These are phyloP conservation scores for Taphrina communis DNA, from an alignment of 1,139 yeast species.

Conservation along the genomic window DNA sequence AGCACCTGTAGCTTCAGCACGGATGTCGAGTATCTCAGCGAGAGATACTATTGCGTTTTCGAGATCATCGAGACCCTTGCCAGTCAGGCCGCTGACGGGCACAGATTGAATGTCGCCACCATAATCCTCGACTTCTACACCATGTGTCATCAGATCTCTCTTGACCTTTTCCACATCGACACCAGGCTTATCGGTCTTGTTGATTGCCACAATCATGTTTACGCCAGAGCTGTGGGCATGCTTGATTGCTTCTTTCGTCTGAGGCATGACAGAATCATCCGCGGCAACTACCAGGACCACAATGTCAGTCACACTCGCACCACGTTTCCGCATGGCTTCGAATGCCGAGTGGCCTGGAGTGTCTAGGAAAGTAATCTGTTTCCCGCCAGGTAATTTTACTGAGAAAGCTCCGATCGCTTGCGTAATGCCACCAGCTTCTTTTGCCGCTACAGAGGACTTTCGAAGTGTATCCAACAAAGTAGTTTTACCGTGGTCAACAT, in stretches of 20 bases:
- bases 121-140: conserved; percentile 83
- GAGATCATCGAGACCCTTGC: conserved; percentile 80
- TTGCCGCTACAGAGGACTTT: conserved; percentile 78
- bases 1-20: conserved; percentile 60
- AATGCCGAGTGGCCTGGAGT: conserved; percentile 99
- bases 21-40: conserved; percentile 80
- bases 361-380: conserved; percentile 83
- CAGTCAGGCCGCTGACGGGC: conserved; percentile 84
- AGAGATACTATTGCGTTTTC: conserved; percentile 88
- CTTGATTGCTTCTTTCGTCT: conserved; percentile 91
- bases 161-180: conserved; percentile 74
- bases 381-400: conserved; percentile 74
- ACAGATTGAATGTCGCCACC: conserved; percentile 97
- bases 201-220: conserved; percentile 87
- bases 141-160: conserved; percentile 76
- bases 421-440: conserved; percentile 95
- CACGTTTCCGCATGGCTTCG: conserved; percentile 93
- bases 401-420: conserved; percentile 98
- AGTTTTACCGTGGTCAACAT: conserved; percentile 98
- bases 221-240: conserved; percentile 87
- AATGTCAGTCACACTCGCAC: conserved; percentile 92
- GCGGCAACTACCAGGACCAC: conserved; percentile 95
- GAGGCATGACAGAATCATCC: conserved; percentile 98
- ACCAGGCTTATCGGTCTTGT: conserved; percentile 85
- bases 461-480: conserved; percentile 86